Conservation (phyloP, 2,329 filamentous ascomycete genomes). For the Hypomyces rosellus region DNA sequence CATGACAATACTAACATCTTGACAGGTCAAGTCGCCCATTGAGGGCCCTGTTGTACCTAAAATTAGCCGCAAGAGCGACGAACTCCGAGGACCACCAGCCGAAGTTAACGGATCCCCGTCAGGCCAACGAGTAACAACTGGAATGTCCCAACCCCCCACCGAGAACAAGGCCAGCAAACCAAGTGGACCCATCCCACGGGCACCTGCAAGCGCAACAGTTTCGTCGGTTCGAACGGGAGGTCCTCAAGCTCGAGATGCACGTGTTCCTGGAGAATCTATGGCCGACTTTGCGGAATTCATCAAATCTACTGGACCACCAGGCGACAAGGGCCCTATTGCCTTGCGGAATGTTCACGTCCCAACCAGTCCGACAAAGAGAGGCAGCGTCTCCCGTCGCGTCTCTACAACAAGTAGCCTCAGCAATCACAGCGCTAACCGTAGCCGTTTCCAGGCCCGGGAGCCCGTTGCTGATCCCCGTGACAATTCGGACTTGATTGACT, state of each 20-base stretch:
- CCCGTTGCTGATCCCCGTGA: conserved; percentile 56
- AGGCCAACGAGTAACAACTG: conserved; percentile 4
- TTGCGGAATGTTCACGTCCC: conserved; percentile 29
- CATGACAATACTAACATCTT: conserved; percentile 13
- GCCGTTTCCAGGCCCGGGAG: conserved; percentile 63
- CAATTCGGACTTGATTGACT: conserved; percentile 87
- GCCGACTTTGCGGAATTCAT: conserved; percentile 87
- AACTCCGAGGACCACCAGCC: conserved; percentile 30
- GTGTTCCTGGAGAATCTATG: conserved; percentile 63
- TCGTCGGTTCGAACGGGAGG: conserved; percentile 19
- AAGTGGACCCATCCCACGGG: conserved; percentile 16
- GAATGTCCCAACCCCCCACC: neutral
- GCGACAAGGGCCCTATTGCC: conserved; percentile 31
- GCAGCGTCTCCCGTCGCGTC: conserved; percentile 33
- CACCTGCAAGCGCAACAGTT: conserved; percentile 16
- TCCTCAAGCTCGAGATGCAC: conserved; percentile 60
- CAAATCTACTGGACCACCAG: conserved; percentile 70
- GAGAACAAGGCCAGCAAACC: conserved; percentile 14
- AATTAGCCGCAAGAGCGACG: conserved; percentile 42
- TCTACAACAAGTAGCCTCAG: conserved; percentile 38
- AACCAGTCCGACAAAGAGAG: conserved; percentile 28
- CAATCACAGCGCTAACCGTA: conserved; percentile 23
- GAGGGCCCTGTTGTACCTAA: conserved; percentile 37
- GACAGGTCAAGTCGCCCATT: conserved; percentile 34
- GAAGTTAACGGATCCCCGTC: conserved; percentile 28